Evolutionary conservation across 768 basidiomycete species (phyloP), one percentile per base, ranked within the genome.

Genomic region (Trametes cingulata): DNA sequence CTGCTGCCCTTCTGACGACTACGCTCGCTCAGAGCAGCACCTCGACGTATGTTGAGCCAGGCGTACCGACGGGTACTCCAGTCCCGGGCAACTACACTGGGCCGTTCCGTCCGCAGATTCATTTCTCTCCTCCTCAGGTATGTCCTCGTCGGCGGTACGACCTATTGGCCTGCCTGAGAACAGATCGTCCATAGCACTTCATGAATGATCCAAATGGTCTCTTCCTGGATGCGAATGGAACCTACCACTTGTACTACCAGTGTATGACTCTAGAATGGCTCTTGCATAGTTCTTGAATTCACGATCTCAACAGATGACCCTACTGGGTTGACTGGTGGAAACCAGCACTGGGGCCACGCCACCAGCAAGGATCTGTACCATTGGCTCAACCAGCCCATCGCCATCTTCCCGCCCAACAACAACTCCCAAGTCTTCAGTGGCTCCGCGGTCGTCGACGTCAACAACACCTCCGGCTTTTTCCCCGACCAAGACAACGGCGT

Each of bases 381-480:
- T 33, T 62, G 56, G 61, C 22, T 25, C 5, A 62, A 57, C 40
- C 61, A 62, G 13, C 55, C 61, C 9, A 57, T 62, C n/a, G 55
- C 61, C 27, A 57, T 62, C 20, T 62, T 36, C 46, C 56, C 61
- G 2, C 55, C 61, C 20, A 57, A 43, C 46, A 46, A 52, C 36
- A 37, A 56, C 41, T 51, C 54, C 9, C 61, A 57, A 19, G 43
- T 62, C 14, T 62, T 52, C 51, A 62, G 61, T 25, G 61, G 61
- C 2, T 62, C 61, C 17, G 61, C 55, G 6, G 51, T 62, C 37
- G 43, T 62, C n/a, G 61, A 62, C 39, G 51, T 39, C 24, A 62
- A 57, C 45, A 62, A 62, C 56, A 62, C 61, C 27, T 57, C 61
- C 2, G 61, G 61, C 2, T 62, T 62, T 46, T 62, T 62, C 56